These are phyloP conservation scores for Blastobotrys illinoisensis DNA, from an alignment of 1,139 yeast species.

Conservation along the genomic window DNA sequence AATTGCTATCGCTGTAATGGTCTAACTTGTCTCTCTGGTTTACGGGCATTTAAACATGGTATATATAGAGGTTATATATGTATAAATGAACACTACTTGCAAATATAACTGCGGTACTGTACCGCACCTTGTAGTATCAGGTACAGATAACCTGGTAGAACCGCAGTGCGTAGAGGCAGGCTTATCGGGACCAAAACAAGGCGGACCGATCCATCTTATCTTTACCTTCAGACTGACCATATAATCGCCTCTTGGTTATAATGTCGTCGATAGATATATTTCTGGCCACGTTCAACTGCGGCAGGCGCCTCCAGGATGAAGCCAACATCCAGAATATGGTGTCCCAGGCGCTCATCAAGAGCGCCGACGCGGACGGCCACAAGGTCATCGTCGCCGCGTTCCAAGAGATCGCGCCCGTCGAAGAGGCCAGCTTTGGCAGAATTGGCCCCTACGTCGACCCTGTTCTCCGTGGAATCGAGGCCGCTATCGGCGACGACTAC, in stretches of 20 bases:
- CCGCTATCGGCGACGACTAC: constrained; percentile 40
- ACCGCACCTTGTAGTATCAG: too few species aligned
- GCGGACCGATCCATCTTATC: neutral
- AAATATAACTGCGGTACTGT: too few species aligned
- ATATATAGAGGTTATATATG: too few species aligned
- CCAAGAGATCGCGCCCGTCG: constrained; percentile 64
- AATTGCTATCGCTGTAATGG: too few species aligned
- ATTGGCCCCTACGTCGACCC: constrained; percentile 41
- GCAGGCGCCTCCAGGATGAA: neutral
- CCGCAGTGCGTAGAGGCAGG: too few species aligned
- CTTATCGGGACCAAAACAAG: neutral
- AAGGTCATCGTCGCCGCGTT: constrained; percentile 60
- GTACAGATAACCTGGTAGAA: too few species aligned
- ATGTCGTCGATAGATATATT: constrained; percentile 4
- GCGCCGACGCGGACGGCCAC: constrained; percentile 5
- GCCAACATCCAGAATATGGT: neutral
- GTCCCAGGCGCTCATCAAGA: constrained; percentile 4
- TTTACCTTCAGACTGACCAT: too few species aligned
- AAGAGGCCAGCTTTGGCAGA: constrained; percentile 53
- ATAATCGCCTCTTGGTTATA: too few species aligned
- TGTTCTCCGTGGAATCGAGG: constrained; percentile 40
- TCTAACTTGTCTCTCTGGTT: too few species aligned
- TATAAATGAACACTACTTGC: too few species aligned
- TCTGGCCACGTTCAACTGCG: constrained; percentile 28
- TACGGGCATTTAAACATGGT: too few species aligned